Conservation (phyloP, 1,284 basidiomycete genomes). For the Flammula alnicola region DNA sequence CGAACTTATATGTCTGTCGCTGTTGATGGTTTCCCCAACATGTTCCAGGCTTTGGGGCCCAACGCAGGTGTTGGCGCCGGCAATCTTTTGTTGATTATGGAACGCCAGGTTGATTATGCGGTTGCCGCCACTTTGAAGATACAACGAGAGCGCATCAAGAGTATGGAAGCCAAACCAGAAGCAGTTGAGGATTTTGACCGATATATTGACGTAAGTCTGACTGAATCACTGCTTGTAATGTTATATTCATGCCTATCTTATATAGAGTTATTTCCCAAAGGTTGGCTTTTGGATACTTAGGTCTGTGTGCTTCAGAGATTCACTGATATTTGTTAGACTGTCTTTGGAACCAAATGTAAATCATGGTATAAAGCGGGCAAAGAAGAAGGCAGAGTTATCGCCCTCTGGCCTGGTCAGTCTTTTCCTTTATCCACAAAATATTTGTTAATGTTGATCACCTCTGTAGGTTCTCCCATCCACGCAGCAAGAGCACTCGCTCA, state of each 20-base stretch:
- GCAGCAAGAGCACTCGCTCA: slow-evolving; percentile 50
- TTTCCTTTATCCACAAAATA: neutral
- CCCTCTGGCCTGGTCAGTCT: slow-evolving; percentile 61
- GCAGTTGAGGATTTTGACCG: slow-evolving; percentile 65
- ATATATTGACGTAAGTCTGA: slow-evolving; percentile 49
- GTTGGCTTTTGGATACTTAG: slow-evolving; percentile 31
- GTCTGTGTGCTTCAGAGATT: neutral
- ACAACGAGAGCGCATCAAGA: slow-evolving; percentile 62
- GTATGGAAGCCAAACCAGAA: slow-evolving; percentile 59
- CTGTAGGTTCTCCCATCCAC: slow-evolving; percentile 56
- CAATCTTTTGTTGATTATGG: slow-evolving; percentile 55
- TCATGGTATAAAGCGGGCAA: slow-evolving; percentile 72
- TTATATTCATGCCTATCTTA: neutral
- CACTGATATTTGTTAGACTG: slow-evolving; percentile 44
- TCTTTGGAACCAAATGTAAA: slow-evolving; percentile 60
- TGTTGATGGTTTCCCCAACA: slow-evolving; percentile 66
- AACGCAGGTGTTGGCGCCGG: slow-evolving; percentile 58
- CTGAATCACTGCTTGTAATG: neutral
- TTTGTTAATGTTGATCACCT: slow-evolving; percentile 1
- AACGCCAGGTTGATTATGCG: slow-evolving; percentile 59
- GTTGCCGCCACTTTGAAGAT: slow-evolving; percentile 58
- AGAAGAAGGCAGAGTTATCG: slow-evolving; percentile 59
- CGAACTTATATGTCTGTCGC: slow-evolving; percentile 57
- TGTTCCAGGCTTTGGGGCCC: slow-evolving; percentile 60
- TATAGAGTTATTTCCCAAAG: slow-evolving; percentile 53